Base-by-base conservation (phyloP, 139 green algal genomes). In the Zygnema circumcarinatum region DNA sequence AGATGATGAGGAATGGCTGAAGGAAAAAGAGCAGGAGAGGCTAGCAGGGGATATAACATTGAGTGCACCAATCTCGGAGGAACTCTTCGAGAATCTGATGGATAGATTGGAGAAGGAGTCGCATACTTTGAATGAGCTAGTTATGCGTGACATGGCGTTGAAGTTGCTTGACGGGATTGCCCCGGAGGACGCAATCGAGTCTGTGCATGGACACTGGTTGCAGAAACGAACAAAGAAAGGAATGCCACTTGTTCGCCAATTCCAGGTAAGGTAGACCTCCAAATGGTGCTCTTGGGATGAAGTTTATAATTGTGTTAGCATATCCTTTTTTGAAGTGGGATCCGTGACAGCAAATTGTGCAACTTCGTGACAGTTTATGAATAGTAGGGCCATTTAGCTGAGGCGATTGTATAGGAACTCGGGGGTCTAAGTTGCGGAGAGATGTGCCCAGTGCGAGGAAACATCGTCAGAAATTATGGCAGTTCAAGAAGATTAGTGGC, bases 261-360 rank as follows among this genome's bases (percentile, higher is more conserved):
- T 88, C 32, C 83, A 88, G 83, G 83, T 88, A 32, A 75, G 76
- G n/a, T n/a, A n/a, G n/a, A n/a, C n/a, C n/a, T n/a, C n/a, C n/a
- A n/a, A n/a, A n/a, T n/a, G n/a, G n/a, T n/a, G n/a, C n/a, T n/a
- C n/a, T n/a, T n/a, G n/a, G n/a, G n/a, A n/a, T n/a, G n/a, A n/a
- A n/a, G n/a, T n/a, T n/a, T n/a, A n/a, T n/a, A n/a, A n/a, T n/a
- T n/a, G n/a, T n/a, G n/a, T n/a, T n/a, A n/a, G n/a, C n/a, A n/a
- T n/a, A n/a, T n/a, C n/a, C n/a, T n/a, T n/a, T n/a, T n/a, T n/a
- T n/a, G n/a, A n/a, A n/a, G n/a, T n/a, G n/a, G n/a, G n/a, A n/a
- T n/a, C n/a, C n/a, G n/a, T n/a, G n/a, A n/a, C n/a, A n/a, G n/a
- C n/a, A n/a, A n/a, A n/a, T n/a, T n/a, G n/a, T n/a, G n/a, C n/a